Base-by-base conservation (phyloP, 2,329 filamentous ascomycete species). In the Cladosporium colombiae region DNA sequence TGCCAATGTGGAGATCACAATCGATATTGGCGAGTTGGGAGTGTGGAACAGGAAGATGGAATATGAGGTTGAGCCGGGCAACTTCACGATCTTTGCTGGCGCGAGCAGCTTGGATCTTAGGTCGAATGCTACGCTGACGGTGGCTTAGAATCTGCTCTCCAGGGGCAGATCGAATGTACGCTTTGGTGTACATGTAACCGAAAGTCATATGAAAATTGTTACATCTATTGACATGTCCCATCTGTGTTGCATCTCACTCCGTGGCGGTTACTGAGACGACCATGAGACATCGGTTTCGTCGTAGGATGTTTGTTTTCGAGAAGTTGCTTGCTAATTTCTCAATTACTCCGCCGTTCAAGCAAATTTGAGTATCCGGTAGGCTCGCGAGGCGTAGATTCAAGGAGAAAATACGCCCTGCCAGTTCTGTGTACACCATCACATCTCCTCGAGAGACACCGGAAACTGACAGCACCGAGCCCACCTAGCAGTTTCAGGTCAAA, bases 31-130 rank as follows among this genome's bases (percentile, higher is more conserved):
- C 23, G 80, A 85, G 57, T 75, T 86, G 68, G 85, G 85, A 0
- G 71, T 88, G 8, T 88, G 86, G 86, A 79, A 86, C 74, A 70
- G 77, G 14, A 80, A 77, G 37, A 89, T 91, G 87, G 79, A 88
- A 75, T 92, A 92, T 75, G 88, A 91, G 27, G 89, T 92, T 44
- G 90, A 92, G 81, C 85, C 85, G 3, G 90, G 90, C 1, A 83
- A 88, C 49, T 92, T 92, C 74, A 77, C 82, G 5, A 79, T 91
- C 11, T 80, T 83, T 64, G 84, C 89, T 18, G 90, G 89, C 2
- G 77, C 78, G n/a, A 84, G 80, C 68, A 89, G 86, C 70, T 78
- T 78, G 64, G 84, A 88, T 74, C 73, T 89, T 64, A 82, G 82
- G 68, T 80, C 79, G 0, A 88, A 86, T 71, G 81, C 82, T 37